Conservation (phyloP, 2,329 filamentous ascomycete species). For the Penicillium sp. region DNA sequence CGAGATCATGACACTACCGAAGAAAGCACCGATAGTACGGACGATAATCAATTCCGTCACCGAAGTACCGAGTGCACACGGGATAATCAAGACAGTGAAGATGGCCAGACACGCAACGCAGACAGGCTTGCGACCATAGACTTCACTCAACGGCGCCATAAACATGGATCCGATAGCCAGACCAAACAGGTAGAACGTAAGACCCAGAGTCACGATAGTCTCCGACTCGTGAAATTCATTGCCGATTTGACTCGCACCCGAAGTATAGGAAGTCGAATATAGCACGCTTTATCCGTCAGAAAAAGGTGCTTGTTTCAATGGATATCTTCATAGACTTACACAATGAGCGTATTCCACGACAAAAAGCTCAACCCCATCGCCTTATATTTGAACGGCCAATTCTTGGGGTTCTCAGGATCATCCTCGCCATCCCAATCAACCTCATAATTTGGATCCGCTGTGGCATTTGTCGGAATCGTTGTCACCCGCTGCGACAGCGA, state of each 20-base stretch:
- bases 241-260: slow-evolving; percentile 64
- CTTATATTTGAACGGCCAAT: slow-evolving; percentile 62
- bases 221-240: slow-evolving; percentile 58
- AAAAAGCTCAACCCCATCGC: slow-evolving; percentile 52
- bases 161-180: slow-evolving; percentile 67
- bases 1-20: slow-evolving; percentile 73
- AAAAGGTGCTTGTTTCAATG: not conserved
- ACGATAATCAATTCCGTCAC: slow-evolving; percentile 65
- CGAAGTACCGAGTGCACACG: slow-evolving; percentile 65
- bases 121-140: slow-evolving; percentile 50
- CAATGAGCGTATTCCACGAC: slow-evolving; percentile 54
- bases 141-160: slow-evolving; percentile 61
- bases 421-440: slow-evolving; percentile 63
- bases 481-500: slow-evolving; percentile 41
- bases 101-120: slow-evolving; percentile 62
- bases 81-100: slow-evolving; percentile 67
- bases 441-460: slow-evolving; percentile 60
- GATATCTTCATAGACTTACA: slow-evolving; percentile 37
- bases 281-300: slow-evolving; percentile 48
- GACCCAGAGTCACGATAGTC: slow-evolving; percentile 65
- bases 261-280: slow-evolving; percentile 75
- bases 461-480: slow-evolving; percentile 45
- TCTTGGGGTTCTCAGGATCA: slow-evolving; percentile 61
- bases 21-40: slow-evolving; percentile 69
- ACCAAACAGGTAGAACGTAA: slow-evolving; percentile 74